Evolutionary conservation across 192 early-diverging fungal species (phyloP), one percentile per base, ranked within the genome.

Genomic region (Diversispora epigaea): DNA sequence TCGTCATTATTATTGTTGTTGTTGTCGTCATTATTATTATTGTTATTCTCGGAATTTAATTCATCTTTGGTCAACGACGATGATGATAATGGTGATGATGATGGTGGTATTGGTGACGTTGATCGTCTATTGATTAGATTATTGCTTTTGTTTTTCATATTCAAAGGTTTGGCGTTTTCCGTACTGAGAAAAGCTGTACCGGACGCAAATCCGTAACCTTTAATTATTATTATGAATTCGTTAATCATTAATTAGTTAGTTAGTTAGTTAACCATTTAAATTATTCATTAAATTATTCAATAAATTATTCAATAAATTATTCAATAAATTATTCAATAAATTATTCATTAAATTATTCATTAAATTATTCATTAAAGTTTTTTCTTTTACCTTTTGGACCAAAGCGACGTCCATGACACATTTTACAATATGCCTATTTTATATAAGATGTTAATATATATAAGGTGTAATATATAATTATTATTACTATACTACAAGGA

Each of bases 391-490:
- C 87, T 43, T 86, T 88, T 5, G 87, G 85, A 49, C 85, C 87
- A 78, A 80, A 88, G 70, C 79, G 81, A 69, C 86, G 84, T 62
- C 76, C 80, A 69, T 88, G 82, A 67, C 87, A 88, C 2, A 74
- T 77, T 71, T 82, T 88, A 61, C 87, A 88, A 77, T 83, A 88
- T 12, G 85, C 85, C 87, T 88, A 68, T 46, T 43, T 63, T 54
- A 14, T 19, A 9, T 61, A 39, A 58, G 17, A 25, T 6, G 41
- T n/a, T 50, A 12, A 66, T 64, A 12, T 22, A 21, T 58, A 9
- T 58, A 55, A 39, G 19, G 40, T 72, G 15, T 8, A 41, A 4
- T 25, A 0, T 55, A 0, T 32, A 50, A 40, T 15, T 3, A 41
- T 64, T 12, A 21, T 3, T 10, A 22, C 14, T 39, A 4, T 64